These are phyloP conservation scores for Moesziomyces sp. DNA, from an alignment of 1,284 basidiomycete genomes.

Conservation along the genomic window DNA sequence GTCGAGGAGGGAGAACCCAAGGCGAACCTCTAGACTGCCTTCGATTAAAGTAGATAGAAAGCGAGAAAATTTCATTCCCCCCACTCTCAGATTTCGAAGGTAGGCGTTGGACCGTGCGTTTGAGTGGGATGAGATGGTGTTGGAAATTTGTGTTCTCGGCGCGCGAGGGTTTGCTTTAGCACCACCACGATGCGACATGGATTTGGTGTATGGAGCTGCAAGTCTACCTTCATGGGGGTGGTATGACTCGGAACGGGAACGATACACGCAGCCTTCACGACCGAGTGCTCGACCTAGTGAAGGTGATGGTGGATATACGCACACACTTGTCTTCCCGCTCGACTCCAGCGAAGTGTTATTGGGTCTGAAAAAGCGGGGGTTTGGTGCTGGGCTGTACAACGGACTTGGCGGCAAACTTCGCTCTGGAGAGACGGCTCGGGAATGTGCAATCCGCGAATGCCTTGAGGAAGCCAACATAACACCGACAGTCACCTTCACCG, in stretches of 20 bases:
- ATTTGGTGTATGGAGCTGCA: too few relatives aligned
- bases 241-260: not conserved
- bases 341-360: conserved; percentile 2
- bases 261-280: not conserved
- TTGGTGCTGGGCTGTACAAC: conserved; percentile 15
- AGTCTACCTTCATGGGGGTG: not conserved
- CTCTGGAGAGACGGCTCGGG: conserved; percentile 1
- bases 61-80: too few relatives aligned
- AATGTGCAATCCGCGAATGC: conserved; percentile 19
- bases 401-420: conserved; percentile 28
- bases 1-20: conserved; percentile 28
- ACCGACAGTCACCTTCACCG: not conserved
- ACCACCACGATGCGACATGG: too few relatives aligned
- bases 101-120: too few relatives aligned
- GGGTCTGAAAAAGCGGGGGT: conserved; percentile 17
- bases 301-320: conserved; percentile 11
- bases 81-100: too few relatives aligned
- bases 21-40: conserved; percentile 16
- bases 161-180: too few relatives aligned
- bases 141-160: too few relatives aligned
- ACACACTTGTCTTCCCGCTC: conserved; percentile 16
- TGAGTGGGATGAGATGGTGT: too few relatives aligned
- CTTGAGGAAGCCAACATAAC: conserved; percentile 9
- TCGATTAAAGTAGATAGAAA: not conserved
- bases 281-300: not conserved